Conservation (phyloP, 2,329 filamentous ascomycete species). For the Corinectria fuckeliana region DNA sequence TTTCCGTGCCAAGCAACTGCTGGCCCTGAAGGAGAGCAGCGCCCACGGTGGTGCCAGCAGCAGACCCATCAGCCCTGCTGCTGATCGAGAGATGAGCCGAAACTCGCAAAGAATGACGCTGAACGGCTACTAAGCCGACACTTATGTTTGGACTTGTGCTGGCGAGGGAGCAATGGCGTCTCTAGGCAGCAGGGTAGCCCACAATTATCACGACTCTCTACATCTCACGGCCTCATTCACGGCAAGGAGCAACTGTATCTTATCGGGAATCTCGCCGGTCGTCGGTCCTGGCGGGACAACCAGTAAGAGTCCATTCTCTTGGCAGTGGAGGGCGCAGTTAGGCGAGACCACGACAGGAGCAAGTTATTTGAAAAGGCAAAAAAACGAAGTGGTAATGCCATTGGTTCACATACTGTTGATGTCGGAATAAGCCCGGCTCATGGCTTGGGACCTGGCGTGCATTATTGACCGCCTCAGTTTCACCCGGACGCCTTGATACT, state of each 20-base stretch:
- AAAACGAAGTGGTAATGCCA: slow-evolving; percentile 15
- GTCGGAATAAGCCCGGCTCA: not conserved
- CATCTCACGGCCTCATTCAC: slow-evolving; percentile 41
- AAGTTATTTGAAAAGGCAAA: slow-evolving; percentile 14
- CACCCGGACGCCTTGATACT: slow-evolving; percentile 35
- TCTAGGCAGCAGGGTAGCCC: slow-evolving; percentile 40
- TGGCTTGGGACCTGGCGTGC: slow-evolving; percentile 5
- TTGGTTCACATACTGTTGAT: slow-evolving; percentile 2
- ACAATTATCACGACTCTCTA: slow-evolving; percentile 41
- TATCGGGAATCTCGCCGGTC: slow-evolving; percentile 28
- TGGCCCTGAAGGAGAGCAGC: slow-evolving; percentile 98
- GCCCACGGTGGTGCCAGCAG: slow-evolving; percentile 78
- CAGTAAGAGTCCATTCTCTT: slow-evolving; percentile 26
- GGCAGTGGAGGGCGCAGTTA: slow-evolving; percentile 26
- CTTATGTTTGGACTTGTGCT: slow-evolving; percentile 40
- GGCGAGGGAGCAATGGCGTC: slow-evolving; percentile 45
- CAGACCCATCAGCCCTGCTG: slow-evolving; percentile 92
- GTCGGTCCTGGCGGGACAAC: slow-evolving; percentile 19
- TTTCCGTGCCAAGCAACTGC: slow-evolving; percentile 98
- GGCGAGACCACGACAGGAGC: slow-evolving; percentile 32
- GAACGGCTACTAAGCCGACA: slow-evolving; percentile 85
- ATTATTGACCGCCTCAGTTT: slow-evolving; percentile 17
- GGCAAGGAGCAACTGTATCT: slow-evolving; percentile 36
- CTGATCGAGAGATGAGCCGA: slow-evolving; percentile 94
- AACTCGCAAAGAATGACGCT: slow-evolving; percentile 97